Evolutionary conservation across 2,329 filamentous ascomycete species (phyloP), one percentile per base, ranked within the genome.

Genomic region (Ophiosphaerella narmari): DNA sequence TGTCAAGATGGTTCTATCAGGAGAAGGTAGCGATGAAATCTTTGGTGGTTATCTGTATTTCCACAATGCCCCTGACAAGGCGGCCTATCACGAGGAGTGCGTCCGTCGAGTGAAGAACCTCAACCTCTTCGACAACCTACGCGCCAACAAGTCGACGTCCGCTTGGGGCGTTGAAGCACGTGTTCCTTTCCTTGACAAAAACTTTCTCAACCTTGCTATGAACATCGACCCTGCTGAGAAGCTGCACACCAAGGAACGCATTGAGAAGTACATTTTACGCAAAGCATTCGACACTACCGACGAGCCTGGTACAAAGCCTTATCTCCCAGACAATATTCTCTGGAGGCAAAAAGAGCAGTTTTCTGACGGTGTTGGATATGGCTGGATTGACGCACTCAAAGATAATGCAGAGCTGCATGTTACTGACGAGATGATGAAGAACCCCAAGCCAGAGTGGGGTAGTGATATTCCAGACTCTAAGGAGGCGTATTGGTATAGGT

Each of bases 271-370:
- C 82, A 95, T 99, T 61, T 82, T 99, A 61, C 90, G 94, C 71
- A 97, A 97, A 78, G 95, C 94, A 2, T 99, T 99, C 72, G 94
- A 99, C 77, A 96, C 91, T 26, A 85, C 83, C 40, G 91, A 93
- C 70, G 89, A 96, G 76, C 91, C 92, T 13, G 86, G 82, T 40
- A 84, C 82, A 41, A 78, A 89, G 62, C 86, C 94, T 8, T 99
- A 97, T 79, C 85, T 99, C n/a, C 94, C 95, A 7, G 87, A 96
- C 14, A 86, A 92, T 74, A 99, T 99, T 65, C 86, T 99, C 48
- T 99, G 91, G 89, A 85, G 95, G 72, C 95, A 99, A 78, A 99
- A 99, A 86, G 94, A 99, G 80, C 94, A 99, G 79, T 99, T 99
- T 81, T 95, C 89, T 51, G 95, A 99, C 68, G 95, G 94, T 73